Conservation (phyloP, 225 moss, liverwort and hornwort species). For the Polytrichum commune region DNA sequence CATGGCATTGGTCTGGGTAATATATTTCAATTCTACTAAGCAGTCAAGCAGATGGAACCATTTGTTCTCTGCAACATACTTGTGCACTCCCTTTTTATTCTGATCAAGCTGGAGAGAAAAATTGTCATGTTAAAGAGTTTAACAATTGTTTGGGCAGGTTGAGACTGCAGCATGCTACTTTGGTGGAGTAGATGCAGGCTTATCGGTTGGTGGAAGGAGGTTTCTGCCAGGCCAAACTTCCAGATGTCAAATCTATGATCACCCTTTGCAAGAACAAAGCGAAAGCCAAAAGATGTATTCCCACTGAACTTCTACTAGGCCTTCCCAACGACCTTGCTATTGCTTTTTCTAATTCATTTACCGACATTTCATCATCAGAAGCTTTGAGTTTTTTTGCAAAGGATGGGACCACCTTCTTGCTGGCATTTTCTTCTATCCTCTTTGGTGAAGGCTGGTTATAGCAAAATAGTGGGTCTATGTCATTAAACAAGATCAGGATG, state of each 20-base stretch:
- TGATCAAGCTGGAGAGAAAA: too few species aligned
- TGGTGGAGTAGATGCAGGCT: slow-evolving; percentile 89
- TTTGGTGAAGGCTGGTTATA: slow-evolving; percentile 84
- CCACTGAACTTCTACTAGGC: slow-evolving; percentile 86
- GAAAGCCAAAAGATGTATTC: slow-evolving; percentile 76
- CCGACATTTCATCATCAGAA: slow-evolving; percentile 80
- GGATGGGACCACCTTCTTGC: slow-evolving; percentile 92
- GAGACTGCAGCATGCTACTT: slow-evolving; percentile 98
- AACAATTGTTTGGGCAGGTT: slow-evolving; percentile 46
- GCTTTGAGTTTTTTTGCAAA: slow-evolving; percentile 89
- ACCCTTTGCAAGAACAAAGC: slow-evolving; percentile 76
- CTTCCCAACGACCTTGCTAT: slow-evolving; percentile 99
- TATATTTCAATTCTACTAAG: too few species aligned
- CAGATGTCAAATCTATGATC: slow-evolving; percentile 87
- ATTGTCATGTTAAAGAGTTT: too few species aligned
- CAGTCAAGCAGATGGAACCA: too few species aligned
- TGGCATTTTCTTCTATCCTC: slow-evolving; percentile 90
- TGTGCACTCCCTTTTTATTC: too few species aligned
- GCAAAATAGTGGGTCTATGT: slow-evolving; percentile 98
- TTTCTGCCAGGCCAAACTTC: slow-evolving; percentile 81
- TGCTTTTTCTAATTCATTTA: slow-evolving; percentile 90
- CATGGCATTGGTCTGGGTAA: too few species aligned
- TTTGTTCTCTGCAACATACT: too few species aligned
- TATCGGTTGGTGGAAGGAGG: slow-evolving; percentile 86
- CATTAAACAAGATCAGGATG: slow-evolving; percentile 90